Evolutionary conservation across 2,329 filamentous ascomycete species (phyloP), one percentile per base, ranked within the genome.

Genomic region (Sclerotinia borealis): DNA sequence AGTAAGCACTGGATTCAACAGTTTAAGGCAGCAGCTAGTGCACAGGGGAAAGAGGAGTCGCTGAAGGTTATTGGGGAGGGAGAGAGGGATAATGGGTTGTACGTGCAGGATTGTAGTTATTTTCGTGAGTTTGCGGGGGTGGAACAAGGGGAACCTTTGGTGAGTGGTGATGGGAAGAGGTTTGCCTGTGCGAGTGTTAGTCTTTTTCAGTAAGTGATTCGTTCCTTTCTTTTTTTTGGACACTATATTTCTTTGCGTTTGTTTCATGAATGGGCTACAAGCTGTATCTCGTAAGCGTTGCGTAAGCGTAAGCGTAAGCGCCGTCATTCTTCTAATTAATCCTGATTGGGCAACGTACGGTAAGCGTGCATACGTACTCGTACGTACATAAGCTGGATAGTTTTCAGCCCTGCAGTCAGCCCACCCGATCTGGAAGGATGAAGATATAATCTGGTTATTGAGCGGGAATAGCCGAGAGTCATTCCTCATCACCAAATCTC

Each of bases 181-280:
- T 70, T 50, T 47, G 64, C 54, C 0, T 77, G 76, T 60, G 78
- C 78, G 3, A 67, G 79, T 0, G 78, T 81, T 4, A 75, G 70
- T 5, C 72, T 81, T 11, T 81, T 79, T 66, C 73, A 78, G 54
- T 75, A 81, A 9, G 72, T 76, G 58, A 65, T 73, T 1, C 19
- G 27, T 19, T 55, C 7, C 17, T 43, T 9, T 29, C 11, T 27
- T n/a, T 22, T 8, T 11, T 17, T 34, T 51, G 11, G 11, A 8
- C n/a, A 22, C 34, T 51, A 34, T 17, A n/a, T 13, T 34, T n/a
- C 11, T 19, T 29, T 45, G 37, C 7, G 27, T 58, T 43, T 1
- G 4, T 43, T n/a, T 22, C 5, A 5, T 43, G 9, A 31, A 37
- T 1, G 27, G 34, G 41, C 17, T 27, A 11, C 22, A n/a, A 59